These are phyloP conservation scores for Pterocarpus santalinus DNA, from an alignment of 306 rosid species.

Conservation along the genomic window DNA sequence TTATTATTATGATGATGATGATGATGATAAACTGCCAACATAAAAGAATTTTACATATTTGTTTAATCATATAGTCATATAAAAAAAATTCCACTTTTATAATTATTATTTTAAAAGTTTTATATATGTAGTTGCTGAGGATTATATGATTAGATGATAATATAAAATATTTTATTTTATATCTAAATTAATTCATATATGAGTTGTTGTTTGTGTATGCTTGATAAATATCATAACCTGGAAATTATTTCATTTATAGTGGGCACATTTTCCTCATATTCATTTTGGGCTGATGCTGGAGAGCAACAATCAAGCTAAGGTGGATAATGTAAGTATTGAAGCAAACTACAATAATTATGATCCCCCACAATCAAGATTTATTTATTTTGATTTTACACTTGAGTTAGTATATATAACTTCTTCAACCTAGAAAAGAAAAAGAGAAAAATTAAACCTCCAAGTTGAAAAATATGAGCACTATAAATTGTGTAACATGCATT, in stretches of 20 bases:
- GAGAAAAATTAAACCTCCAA: background rate
- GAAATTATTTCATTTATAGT: constrained; percentile 53
- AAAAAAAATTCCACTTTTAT: no score
- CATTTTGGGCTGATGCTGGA: constrained; percentile 97
- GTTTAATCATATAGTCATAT: no score
- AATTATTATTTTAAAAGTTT: no score
- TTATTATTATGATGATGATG: background rate
- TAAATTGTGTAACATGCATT: background rate
- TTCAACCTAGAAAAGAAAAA: background rate
- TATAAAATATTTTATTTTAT: no score
- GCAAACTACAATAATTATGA: background rate
- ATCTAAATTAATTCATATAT: background rate
- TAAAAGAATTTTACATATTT: background rate
- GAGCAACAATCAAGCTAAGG: constrained; percentile 82
- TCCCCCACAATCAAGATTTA: background rate
- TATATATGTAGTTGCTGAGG: no score
- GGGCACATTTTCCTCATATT: constrained; percentile 99
- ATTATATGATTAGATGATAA: no score
- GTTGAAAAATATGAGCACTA: background rate
- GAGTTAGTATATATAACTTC: background rate
- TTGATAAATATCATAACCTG: constrained; percentile 1
- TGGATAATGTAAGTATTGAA: constrained; percentile 71
- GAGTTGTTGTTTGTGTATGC: background rate
- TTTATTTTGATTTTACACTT: background rate
- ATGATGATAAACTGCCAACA: no score